These are phyloP conservation scores for Colletotrichum godetiae DNA, from an alignment of 2,329 filamentous ascomycete species.

Conservation along the genomic window DNA sequence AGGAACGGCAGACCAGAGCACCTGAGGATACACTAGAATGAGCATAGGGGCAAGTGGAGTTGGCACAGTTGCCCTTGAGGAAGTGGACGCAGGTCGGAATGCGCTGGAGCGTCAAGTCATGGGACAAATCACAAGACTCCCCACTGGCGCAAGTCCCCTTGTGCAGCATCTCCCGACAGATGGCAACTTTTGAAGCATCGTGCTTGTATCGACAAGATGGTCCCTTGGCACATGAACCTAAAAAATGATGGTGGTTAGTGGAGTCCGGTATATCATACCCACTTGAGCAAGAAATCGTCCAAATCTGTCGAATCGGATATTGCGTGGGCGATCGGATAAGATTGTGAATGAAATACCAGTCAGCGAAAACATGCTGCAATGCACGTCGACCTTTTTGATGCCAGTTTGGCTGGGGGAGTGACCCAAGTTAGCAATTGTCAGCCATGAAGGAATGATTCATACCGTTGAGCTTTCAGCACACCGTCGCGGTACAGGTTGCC, in stretches of 20 bases:
- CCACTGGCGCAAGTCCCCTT: conserved; percentile 83
- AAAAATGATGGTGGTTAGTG: conserved; percentile 55
- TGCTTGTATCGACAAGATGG: conserved; percentile 84
- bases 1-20: conserved; percentile 84
- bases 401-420: conserved; percentile 56
- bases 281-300: conserved; percentile 4
- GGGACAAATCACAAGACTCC: conserved; percentile 88
- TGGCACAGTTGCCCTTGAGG: conserved; percentile 89
- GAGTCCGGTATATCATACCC: conserved; percentile 49
- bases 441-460: conserved; percentile 51
- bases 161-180: conserved; percentile 88
- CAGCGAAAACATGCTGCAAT: conserved; percentile 78
- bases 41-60: conserved; percentile 85
- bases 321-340: conserved; percentile 43
- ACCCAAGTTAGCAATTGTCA: conserved; percentile 51
- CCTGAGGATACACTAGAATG: conserved; percentile 83
- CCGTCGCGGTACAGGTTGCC: conserved; percentile 87
- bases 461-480: conserved; percentile 81
- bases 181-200: conserved; percentile 86
- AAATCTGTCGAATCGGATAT: not conserved
- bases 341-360: conserved; percentile 70
- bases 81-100: conserved; percentile 92
- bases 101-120: conserved; percentile 85
- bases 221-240: conserved; percentile 89
- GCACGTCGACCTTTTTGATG: conserved; percentile 77